Percentiles rank a stretch among this genome's conserved stretches.
These are phyloP conservation scores for Rhamnella rubrinervis DNA, from an alignment of 331 rosid genomes.

Conservation along the genomic window DNA sequence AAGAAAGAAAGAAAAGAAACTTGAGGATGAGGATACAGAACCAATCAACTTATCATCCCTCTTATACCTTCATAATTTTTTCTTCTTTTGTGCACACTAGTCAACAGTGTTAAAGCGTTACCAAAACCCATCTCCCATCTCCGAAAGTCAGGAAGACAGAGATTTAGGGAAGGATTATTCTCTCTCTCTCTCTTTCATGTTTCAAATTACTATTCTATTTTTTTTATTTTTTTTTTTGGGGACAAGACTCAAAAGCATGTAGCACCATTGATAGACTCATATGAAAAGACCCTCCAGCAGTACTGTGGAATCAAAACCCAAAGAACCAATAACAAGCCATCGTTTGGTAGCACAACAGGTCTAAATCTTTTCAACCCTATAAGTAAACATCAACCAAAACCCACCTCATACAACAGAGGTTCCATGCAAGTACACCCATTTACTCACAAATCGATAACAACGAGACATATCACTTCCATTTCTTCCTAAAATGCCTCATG, in stretches of 20 bases:
- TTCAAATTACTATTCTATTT: neutral
- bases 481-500: conserved; percentile 7
- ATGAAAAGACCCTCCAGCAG: conserved; percentile 67
- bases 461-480: conserved; percentile 19
- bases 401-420: conserved; percentile 7
- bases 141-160: conserved; percentile 34
- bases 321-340: conserved; percentile 25
- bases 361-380: conserved; percentile 22
- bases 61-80: conserved; percentile 26
- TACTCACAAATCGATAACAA: neutral
- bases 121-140: conserved; percentile 31
- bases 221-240: conserved; percentile 15
- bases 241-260: conserved; percentile 54
- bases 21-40: conserved; percentile 28
- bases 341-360: conserved; percentile 16
- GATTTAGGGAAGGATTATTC: neutral
- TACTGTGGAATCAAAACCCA: conserved; percentile 35
- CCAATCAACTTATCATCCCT: conserved; percentile 35
- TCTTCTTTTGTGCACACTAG: conserved; percentile 34
- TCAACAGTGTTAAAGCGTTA: conserved; percentile 23
- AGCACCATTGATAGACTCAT: conserved; percentile 33
- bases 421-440: conserved; percentile 25
- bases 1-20: conserved; percentile 14
- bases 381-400: conserved; percentile 8
- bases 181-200: neutral